A percentile compares a stretch with the other conserved stretches of the same genome.
These are phyloP conservation scores for Boletus smithii DNA, from an alignment of 1,284 basidiomycete species.

Conservation along the genomic window DNA sequence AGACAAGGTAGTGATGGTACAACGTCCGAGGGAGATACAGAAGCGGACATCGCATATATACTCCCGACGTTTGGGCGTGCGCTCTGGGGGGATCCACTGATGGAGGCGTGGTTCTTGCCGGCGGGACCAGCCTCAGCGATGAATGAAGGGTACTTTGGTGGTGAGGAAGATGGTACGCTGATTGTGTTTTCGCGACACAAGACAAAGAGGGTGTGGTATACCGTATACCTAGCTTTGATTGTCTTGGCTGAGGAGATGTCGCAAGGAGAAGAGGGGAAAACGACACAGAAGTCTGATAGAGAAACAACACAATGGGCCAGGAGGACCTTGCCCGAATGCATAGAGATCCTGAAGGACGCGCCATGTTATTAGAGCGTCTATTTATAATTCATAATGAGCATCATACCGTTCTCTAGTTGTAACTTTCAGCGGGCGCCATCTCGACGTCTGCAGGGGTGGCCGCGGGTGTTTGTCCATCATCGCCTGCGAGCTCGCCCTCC, in stretches of 20 bases:
- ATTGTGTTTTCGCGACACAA: constrained; percentile 43
- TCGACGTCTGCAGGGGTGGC: constrained; percentile 24
- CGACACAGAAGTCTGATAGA: not conserved
- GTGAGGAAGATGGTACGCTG: constrained; percentile 38
- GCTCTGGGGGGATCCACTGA: constrained; percentile 71
- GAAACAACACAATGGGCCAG: constrained; percentile 42
- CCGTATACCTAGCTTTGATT: constrained; percentile 57
- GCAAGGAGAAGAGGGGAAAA: not conserved
- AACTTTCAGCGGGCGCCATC: constrained; percentile 17
- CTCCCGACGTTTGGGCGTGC: constrained; percentile 52
- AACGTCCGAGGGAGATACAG: constrained; percentile 15
- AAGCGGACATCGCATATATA: constrained; percentile 40
- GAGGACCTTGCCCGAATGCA: constrained; percentile 37
- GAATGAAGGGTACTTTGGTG: constrained; percentile 55
- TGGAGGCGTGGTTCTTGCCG: constrained; percentile 58
- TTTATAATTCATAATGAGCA: too few relatives aligned
- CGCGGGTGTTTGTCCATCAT: constrained; percentile 29
- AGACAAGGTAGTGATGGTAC: not conserved
- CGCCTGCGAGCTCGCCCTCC: constrained; percentile 33
- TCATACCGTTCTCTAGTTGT: constrained; percentile 1
- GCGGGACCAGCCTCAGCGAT: constrained; percentile 48
- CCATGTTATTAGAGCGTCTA: constrained; percentile 42
- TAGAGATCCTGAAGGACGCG: constrained; percentile 43
- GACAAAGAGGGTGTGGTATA: constrained; percentile 71
- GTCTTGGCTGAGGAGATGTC: constrained; percentile 40